A percentile compares a stretch with the other conserved stretches of the same genome.
phyloP scores from a whole-genome alignment of 2,329 filamentous ascomycete species.

The Fusarium stilboides region DNA sequence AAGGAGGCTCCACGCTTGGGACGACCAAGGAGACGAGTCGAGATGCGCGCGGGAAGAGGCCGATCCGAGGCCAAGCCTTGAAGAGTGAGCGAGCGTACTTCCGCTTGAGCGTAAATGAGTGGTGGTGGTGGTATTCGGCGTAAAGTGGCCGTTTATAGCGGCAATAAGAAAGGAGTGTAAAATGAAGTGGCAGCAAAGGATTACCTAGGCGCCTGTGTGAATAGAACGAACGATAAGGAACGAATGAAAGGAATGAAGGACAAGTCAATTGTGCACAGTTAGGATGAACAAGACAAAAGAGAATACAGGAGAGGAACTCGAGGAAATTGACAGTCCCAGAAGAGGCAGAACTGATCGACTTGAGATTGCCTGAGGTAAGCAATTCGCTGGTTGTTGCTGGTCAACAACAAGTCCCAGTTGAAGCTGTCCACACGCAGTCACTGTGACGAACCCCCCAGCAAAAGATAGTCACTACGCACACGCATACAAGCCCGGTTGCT shows the following conservation, averaged over 20 bases:
- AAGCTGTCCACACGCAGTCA: conserved; percentile 32
- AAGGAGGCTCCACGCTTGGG: conserved; percentile 38
- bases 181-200: conserved; percentile 20
- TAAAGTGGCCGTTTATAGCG: conserved; percentile 18
- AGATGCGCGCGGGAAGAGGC: conserved; percentile 31
- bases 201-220: not conserved
- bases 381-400: conserved; percentile 39
- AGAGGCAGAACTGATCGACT: conserved; percentile 39
- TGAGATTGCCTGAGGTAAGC: conserved; percentile 43
- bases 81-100: not conserved
- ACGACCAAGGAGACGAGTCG: conserved; percentile 28
- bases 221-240: conserved; percentile 19
- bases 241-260: conserved; percentile 40
- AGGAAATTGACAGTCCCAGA: conserved; percentile 29
- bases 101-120: conserved; percentile 21
- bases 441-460: conserved; percentile 30
- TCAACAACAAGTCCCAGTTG: conserved; percentile 29
- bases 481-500: not conserved
- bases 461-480: not conserved
- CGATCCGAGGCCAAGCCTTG: conserved; percentile 23
- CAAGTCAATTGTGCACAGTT: conserved; percentile 37
- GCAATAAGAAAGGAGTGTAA: not conserved
- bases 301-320: conserved; percentile 29
- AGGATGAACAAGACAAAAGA: conserved; percentile 9
- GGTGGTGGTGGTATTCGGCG: conserved; percentile 20